A percentile compares a stretch with the other conserved stretches of the same genome.
phyloP scores from a whole-genome alignment of 2,329 filamentous ascomycete species.

The Alternaria consortialis region DNA sequence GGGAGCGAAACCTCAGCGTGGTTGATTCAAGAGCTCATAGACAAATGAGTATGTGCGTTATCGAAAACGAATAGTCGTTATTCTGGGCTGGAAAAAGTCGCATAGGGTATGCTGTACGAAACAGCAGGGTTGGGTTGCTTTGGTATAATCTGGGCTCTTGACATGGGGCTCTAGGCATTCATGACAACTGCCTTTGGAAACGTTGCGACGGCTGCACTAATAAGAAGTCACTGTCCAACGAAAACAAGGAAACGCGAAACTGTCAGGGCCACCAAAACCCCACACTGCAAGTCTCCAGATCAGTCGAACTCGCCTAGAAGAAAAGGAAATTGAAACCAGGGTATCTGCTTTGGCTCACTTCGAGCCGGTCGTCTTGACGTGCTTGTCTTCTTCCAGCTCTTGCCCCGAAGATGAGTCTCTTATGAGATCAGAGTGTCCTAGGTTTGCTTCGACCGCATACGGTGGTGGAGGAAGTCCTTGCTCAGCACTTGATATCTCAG shows the following conservation, averaged over 20 bases:
- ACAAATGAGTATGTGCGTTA: too few species aligned
- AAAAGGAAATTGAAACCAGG: neutral
- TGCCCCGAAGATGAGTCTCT: conserved; percentile 16
- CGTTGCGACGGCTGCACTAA: neutral
- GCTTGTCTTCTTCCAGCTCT: conserved; percentile 10
- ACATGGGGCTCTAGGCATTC: neutral
- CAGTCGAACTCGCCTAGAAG: neutral
- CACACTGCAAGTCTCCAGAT: too few species aligned
- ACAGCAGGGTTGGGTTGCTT: neutral
- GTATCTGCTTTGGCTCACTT: neutral
- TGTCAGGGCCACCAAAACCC: neutral
- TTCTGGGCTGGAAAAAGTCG: neutral
- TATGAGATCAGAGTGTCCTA: neutral
- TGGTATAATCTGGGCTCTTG: neutral
- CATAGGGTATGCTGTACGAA: neutral
- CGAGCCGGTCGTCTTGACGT: conserved; percentile 8
- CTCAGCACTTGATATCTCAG: conserved; percentile 20
- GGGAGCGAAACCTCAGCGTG: neutral
- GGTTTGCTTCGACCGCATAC: neutral
- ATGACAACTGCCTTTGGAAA: neutral
- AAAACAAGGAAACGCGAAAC: neutral
- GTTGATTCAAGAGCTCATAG: too few species aligned
- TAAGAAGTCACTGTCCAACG: neutral
- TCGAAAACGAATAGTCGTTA: too few species aligned
- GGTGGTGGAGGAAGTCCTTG: neutral